Evolutionary conservation across 345 rosid species (phyloP), one percentile per base, ranked within the genome.

Genomic region (Salix suchowensis): DNA sequence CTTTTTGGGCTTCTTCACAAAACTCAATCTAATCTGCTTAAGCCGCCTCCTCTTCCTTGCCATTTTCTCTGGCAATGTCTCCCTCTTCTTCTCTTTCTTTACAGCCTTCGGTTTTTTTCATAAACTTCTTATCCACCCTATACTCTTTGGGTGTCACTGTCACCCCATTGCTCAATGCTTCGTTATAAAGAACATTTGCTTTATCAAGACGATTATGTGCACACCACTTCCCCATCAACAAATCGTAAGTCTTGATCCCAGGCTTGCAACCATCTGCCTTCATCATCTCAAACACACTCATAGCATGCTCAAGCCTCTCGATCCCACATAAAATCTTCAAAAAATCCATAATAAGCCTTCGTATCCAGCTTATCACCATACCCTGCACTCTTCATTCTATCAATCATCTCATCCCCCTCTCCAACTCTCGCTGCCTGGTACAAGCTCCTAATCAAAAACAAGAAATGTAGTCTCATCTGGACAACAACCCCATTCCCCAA

Each of bases 351-450:
- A 79, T 90, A 92, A 13, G 85, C 92, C 55, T 89, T 91, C 84
- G 71, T 88, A 79, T 77, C 90, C 76, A 96, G 88, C 54, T 72
- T 34, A 77, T 86, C 86, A 37, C 88, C 86, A 37, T 61, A 93
- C 0, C 95, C 94, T 0, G 92, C 90, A 67, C 94, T 91, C 70
- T 92, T 96, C 97, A 93, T 96, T 80, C 83, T 83, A 79, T 96
- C 97, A 15, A 93, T 89, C 98, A 96, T 89, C 75, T 92, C 95
- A 62, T 93, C 99, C 12, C 98, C 99, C 82, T 96, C 98, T 3
- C 90, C 93, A 1, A 93, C 78, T 77, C 99, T 91, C 0, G 94
- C 97, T 0, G 98, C 98, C 82, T 90, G 92, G 86, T 91, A 92
- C 79, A 96, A 87, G 79, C 98, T 93, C 86, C 83, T 87, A 28